Evolutionary conservation across 2,329 filamentous ascomycete species (phyloP).

Genomic region (Penicillium decumbens): DNA sequence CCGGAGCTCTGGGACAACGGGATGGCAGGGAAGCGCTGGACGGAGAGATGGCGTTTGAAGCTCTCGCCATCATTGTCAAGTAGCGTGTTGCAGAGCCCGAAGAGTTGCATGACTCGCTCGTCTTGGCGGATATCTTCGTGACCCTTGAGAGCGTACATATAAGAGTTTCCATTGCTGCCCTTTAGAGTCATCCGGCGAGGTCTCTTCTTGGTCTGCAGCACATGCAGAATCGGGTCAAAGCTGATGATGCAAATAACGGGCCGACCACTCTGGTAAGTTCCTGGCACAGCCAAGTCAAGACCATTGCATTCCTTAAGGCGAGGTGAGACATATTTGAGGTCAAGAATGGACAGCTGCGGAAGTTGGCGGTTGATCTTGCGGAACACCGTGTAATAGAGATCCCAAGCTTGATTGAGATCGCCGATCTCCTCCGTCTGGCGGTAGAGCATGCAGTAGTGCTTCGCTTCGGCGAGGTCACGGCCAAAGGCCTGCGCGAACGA

Average conservation of each 20-base stretch:
- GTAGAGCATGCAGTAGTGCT: conserved; percentile 93
- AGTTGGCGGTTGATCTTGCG: conserved; percentile 89
- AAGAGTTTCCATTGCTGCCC: conserved; percentile 77
- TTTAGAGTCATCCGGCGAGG: conserved; percentile 82
- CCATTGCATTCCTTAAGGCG: conserved; percentile 81
- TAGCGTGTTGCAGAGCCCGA: conserved; percentile 94
- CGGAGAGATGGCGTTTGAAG: conserved; percentile 94
- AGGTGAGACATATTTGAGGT: conserved; percentile 94
- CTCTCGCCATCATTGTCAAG: conserved; percentile 90
- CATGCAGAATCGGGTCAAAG: conserved; percentile 83
- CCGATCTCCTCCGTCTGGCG: conserved; percentile 82
- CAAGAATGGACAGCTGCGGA: conserved; percentile 84
- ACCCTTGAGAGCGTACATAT: conserved; percentile 92
- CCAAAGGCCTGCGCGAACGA: conserved; percentile 98
- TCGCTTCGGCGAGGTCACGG: conserved; percentile 86
- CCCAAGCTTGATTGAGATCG: conserved; percentile 97
- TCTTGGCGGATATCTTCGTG: conserved; percentile 99
- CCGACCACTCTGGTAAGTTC: conserved; percentile 78
- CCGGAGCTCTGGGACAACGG: conserved; percentile 95
- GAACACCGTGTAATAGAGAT: conserved; percentile 98
- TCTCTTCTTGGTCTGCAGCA: conserved; percentile 95
- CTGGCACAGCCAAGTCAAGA: conserved; percentile 90
- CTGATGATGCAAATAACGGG: conserved; percentile 79
- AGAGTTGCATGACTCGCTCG: conserved; percentile 98
- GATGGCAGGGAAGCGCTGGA: conserved; percentile 94